Conservation (phyloP, 257 asterid genomes). For the Eucommia ulmoides region DNA sequence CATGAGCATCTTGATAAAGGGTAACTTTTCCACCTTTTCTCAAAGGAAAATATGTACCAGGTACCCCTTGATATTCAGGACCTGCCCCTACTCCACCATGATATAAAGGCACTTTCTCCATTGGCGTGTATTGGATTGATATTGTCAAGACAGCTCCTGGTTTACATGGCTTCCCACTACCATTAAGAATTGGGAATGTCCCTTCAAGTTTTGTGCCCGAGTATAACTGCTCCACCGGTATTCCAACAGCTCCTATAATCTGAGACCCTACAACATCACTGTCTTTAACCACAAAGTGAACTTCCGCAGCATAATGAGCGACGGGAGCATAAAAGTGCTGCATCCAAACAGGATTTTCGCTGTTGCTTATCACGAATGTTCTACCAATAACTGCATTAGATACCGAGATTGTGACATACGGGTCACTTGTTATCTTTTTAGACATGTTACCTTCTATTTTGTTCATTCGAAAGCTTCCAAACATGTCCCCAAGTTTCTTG, state of each 20-base stretch:
- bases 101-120: slow-evolving; percentile 44
- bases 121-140: slow-evolving; percentile 57
- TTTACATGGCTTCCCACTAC: slow-evolving; percentile 50
- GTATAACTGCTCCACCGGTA: slow-evolving; percentile 48
- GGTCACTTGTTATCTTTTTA: slow-evolving; percentile 63
- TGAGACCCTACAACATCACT: slow-evolving; percentile 77
- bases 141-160: slow-evolving; percentile 52
- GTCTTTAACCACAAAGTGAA: slow-evolving; percentile 83
- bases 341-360: slow-evolving; percentile 80
- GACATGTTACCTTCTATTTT: slow-evolving; percentile 29
- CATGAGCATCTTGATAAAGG: slow-evolving; percentile 88
- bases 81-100: slow-evolving; percentile 70
- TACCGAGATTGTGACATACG: slow-evolving; percentile 60
- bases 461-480: slow-evolving; percentile 33
- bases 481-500: slow-evolving; percentile 38
- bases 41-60: slow-evolving; percentile 70
- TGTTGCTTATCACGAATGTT: slow-evolving; percentile 55
- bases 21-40: slow-evolving; percentile 61
- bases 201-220: slow-evolving; percentile 40
- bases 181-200: slow-evolving; percentile 46
- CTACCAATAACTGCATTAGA: slow-evolving; percentile 69
- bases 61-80: slow-evolving; percentile 42
- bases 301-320: slow-evolving; percentile 75
- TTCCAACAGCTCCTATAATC: slow-evolving; percentile 71
- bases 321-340: slow-evolving; percentile 78